Conservation (phyloP, 306 rosid genomes). For the Fagus crenata region DNA sequence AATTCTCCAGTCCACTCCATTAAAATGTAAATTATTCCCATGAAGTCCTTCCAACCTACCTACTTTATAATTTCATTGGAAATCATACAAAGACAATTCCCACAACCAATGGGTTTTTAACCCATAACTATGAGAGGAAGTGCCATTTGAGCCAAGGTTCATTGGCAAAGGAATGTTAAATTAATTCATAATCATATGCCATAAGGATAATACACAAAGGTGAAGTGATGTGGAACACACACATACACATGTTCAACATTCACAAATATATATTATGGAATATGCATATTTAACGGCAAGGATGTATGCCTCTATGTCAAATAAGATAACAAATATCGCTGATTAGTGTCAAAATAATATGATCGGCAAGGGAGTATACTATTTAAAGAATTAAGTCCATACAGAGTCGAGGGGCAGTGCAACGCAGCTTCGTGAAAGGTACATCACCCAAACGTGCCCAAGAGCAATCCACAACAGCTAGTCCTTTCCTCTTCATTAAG, state of each 20-base stretch:
- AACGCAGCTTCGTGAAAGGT: constrained; percentile 85
- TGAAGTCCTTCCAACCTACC: too few species aligned
- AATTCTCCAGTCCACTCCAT: too few species aligned
- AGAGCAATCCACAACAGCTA: constrained; percentile 98
- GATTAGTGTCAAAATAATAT: too few species aligned
- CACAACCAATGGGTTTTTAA: too few species aligned
- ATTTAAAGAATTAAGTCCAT: constrained; percentile 38
- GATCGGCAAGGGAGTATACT: constrained; percentile 1
- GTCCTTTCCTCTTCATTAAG: constrained; percentile 65
- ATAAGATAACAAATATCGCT: background rate
- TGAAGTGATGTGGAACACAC: background rate
- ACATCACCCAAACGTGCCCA: constrained; percentile 95
- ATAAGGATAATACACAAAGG: background rate
- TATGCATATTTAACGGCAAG: background rate
- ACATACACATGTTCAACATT: background rate
- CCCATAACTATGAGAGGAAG: too few species aligned
- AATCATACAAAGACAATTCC: too few species aligned
- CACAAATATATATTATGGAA: background rate
- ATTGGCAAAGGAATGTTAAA: background rate
- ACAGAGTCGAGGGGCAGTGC: constrained; percentile 90
- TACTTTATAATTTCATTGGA: too few species aligned
- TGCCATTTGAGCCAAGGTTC: too few species aligned
- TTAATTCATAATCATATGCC: background rate
- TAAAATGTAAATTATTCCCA: too few species aligned
- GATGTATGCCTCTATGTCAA: background rate